Conservation (phyloP, 371 early-diverging fungal species). For the Saksenaea oblongispora region DNA sequence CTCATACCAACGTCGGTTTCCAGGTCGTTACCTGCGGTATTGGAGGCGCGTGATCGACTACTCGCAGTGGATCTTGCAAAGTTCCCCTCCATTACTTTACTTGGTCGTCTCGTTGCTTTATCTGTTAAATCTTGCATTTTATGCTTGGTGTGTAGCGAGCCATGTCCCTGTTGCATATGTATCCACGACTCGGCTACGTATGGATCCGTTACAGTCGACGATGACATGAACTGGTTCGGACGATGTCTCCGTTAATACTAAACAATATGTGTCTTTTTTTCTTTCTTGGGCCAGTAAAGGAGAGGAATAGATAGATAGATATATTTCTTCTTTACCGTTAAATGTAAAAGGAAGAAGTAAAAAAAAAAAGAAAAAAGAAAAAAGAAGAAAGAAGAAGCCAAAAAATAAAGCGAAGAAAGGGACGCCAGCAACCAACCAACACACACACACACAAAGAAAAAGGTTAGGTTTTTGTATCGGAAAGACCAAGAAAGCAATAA, state of each 20-base stretch:
- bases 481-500: neutral
- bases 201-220: constrained; percentile 44
- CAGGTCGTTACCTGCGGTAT: constrained; percentile 1
- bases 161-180: constrained; percentile 33
- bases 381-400: neutral
- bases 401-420: neutral
- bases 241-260: neutral
- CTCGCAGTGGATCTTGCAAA: constrained; percentile 26
- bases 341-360: neutral
- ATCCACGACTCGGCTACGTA: constrained; percentile 47
- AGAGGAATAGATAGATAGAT: neutral
- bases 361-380: neutral
- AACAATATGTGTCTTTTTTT: neutral
- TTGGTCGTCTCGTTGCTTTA: constrained; percentile 1
- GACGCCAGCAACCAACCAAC: no score
- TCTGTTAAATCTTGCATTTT: neutral
- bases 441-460: no score
- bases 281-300: neutral
- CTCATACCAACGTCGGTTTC: constrained; percentile 28
- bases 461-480: neutral
- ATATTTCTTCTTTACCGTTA: neutral
- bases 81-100: constrained; percentile 8
- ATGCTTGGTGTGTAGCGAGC: constrained; percentile 9
- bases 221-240: constrained; percentile 36
- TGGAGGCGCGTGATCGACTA: constrained; percentile 21